phyloP scores from a whole-genome alignment of 257 asterid genomes.

The Petrea volubilis region DNA sequence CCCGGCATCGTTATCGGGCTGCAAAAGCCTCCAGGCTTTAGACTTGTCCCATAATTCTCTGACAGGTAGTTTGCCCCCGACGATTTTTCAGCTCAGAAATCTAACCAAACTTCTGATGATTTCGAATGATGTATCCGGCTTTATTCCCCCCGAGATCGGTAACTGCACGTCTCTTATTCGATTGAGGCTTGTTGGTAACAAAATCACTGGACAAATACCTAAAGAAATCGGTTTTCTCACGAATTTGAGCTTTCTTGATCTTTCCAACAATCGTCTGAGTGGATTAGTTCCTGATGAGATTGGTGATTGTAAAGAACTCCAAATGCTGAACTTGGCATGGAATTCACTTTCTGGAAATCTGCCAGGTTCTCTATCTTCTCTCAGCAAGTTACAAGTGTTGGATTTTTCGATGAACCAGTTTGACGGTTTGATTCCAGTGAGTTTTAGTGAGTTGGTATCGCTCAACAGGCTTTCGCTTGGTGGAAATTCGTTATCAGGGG shows the following conservation, averaged over 20 bases:
- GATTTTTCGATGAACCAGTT: slow-evolving; percentile 65
- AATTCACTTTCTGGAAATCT: slow-evolving; percentile 55
- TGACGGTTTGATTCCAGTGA: slow-evolving; percentile 52
- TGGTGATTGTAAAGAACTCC: slow-evolving; percentile 58
- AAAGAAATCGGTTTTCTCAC: slow-evolving; percentile 52
- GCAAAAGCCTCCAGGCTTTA: slow-evolving; percentile 70
- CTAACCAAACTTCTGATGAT: slow-evolving; percentile 69
- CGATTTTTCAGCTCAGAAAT: slow-evolving; percentile 61
- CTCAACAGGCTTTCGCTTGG: slow-evolving; percentile 58
- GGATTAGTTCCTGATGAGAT: slow-evolving; percentile 70
- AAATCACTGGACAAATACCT: slow-evolving; percentile 63
- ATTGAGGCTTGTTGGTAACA: slow-evolving; percentile 57
- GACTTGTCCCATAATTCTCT: slow-evolving; percentile 68
- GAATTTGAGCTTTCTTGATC: slow-evolving; percentile 67
- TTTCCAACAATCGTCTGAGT: slow-evolving; percentile 52
- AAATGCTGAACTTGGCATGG: slow-evolving; percentile 64
- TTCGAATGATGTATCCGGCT: slow-evolving; percentile 63
- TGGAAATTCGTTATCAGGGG: slow-evolving; percentile 57
- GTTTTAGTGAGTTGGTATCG: slow-evolving; percentile 50
- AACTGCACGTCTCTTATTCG: slow-evolving; percentile 58
- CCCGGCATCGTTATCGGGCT: slow-evolving; percentile 57
- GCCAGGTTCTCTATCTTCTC: slow-evolving; percentile 55
- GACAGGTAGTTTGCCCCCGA: slow-evolving; percentile 59
- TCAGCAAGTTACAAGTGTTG: slow-evolving; percentile 52
- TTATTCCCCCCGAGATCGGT: slow-evolving; percentile 70